Conservation (phyloP, 2,329 filamentous ascomycete genomes). For the Penicillium psychrosexuale region DNA sequence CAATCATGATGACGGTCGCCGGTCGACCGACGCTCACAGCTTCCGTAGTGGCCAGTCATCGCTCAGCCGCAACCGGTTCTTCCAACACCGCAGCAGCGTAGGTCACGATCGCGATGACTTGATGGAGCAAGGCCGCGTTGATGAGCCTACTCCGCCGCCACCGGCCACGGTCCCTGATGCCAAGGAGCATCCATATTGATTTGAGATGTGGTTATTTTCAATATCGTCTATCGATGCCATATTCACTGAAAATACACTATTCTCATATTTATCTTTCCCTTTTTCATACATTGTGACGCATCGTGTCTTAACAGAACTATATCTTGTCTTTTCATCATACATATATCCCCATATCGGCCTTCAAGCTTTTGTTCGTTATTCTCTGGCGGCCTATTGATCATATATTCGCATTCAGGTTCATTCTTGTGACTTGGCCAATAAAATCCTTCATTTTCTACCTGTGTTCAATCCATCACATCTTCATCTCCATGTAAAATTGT, state of each 20-base stretch:
- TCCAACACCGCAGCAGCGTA: constrained; percentile 47
- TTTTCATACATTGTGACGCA: neutral
- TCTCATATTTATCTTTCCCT: neutral
- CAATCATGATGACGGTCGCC: constrained; percentile 19
- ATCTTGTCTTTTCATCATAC: constrained; percentile 4
- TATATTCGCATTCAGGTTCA: neutral
- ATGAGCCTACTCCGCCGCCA: constrained; percentile 15
- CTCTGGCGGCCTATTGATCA: neutral
- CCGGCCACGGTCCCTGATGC: constrained; percentile 1
- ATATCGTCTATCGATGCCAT: neutral
- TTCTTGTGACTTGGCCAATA: neutral
- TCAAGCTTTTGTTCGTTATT: neutral
- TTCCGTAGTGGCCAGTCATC: constrained; percentile 35
- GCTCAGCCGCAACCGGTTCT: constrained; percentile 60
- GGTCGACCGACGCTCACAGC: constrained; percentile 31
- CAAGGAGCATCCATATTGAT: constrained; percentile 4
- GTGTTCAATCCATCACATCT: neutral
- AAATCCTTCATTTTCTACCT: neutral
- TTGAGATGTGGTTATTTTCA: neutral
- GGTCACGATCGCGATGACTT: constrained; percentile 39
- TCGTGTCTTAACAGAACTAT: neutral
- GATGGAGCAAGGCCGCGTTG: constrained; percentile 48
- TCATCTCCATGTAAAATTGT: no score
- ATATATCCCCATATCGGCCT: constrained; percentile 5
- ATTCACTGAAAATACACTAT: neutral